These are phyloP conservation scores for Phytophthora parvispora DNA, from an alignment of 352 stramenopile species.

Conservation along the genomic window DNA sequence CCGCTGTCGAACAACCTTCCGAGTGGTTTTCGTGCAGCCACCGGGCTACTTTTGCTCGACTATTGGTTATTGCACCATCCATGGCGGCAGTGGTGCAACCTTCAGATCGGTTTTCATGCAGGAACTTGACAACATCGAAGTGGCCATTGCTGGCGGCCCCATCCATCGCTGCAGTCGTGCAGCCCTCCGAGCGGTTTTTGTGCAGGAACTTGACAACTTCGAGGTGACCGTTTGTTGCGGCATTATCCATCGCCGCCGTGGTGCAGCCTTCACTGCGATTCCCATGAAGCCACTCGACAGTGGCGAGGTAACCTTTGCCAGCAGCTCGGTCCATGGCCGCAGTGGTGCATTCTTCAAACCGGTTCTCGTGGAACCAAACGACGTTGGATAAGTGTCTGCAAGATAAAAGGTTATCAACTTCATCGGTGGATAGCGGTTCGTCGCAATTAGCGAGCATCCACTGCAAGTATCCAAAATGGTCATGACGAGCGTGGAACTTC, in stretches of 20 bases:
- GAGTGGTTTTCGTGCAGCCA: constrained; percentile 19
- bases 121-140: constrained; percentile 9
- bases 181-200: constrained; percentile 17
- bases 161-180: constrained; percentile 24
- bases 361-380: constrained; percentile 17
- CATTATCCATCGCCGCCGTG: constrained; percentile 19
- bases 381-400: not conserved
- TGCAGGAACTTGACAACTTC: constrained; percentile 15
- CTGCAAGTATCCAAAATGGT: not conserved
- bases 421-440: not conserved
- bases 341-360: constrained; percentile 9
- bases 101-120: constrained; percentile 23
- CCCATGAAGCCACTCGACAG: constrained; percentile 5
- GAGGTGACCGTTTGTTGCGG: constrained; percentile 4
- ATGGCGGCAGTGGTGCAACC: constrained; percentile 22
- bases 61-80: constrained; percentile 18
- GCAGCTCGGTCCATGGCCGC: constrained; percentile 18
- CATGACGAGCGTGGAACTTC: not conserved
- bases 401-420: constrained; percentile 15
- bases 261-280: constrained; percentile 19
- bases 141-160: constrained; percentile 9
- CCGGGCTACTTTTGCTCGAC: not conserved
- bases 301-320: not conserved
- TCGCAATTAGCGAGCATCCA: not conserved
- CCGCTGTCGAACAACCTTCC: constrained; percentile 24